phyloP scores from a whole-genome alignment of 306 rosid species.

The Coriaria nepalensis region DNA sequence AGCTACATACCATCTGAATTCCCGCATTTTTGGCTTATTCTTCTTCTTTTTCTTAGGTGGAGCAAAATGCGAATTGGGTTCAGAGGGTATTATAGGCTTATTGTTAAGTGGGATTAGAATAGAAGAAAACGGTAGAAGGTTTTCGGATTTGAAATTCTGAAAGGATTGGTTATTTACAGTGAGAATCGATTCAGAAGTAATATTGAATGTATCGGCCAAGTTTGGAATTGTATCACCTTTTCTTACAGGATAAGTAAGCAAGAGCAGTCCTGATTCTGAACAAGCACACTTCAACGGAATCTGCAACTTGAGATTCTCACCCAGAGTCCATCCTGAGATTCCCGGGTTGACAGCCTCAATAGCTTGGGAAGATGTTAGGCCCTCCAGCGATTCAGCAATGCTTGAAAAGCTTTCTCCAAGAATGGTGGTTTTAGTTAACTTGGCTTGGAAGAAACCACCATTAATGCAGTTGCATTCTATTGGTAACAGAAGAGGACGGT shows the following conservation, averaged over 20 bases:
- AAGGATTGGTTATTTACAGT: constrained; percentile 37
- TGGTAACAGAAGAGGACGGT: constrained; percentile 61
- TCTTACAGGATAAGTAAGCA: constrained; percentile 61
- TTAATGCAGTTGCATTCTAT: constrained; percentile 51
- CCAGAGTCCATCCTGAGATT: constrained; percentile 40
- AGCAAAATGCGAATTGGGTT: constrained; percentile 34
- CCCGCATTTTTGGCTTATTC: constrained; percentile 42
- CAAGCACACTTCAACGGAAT: constrained; percentile 76
- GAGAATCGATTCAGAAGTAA: constrained; percentile 38
- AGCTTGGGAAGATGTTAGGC: constrained; percentile 62
- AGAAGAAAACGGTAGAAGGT: constrained; percentile 40
- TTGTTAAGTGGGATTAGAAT: constrained; percentile 52
- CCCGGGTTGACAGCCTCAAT: constrained; percentile 44
- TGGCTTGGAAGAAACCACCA: constrained; percentile 36
- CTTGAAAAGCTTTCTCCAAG: constrained; percentile 59
- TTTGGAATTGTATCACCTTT: constrained; percentile 47
- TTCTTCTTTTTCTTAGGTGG: constrained; percentile 29
- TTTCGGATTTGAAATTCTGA: constrained; percentile 14
- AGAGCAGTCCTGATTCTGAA: constrained; percentile 29
- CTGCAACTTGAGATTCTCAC: constrained; percentile 23
- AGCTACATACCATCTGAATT: constrained; percentile 29
- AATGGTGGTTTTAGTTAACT: constrained; percentile 31
- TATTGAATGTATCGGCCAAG: constrained; percentile 60
- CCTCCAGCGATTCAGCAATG: constrained; percentile 58
- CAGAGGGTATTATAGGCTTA: constrained; percentile 30